phyloP scores from a whole-genome alignment of 2,329 filamentous ascomycete genomes.

The Verticillium dahliae region DNA sequence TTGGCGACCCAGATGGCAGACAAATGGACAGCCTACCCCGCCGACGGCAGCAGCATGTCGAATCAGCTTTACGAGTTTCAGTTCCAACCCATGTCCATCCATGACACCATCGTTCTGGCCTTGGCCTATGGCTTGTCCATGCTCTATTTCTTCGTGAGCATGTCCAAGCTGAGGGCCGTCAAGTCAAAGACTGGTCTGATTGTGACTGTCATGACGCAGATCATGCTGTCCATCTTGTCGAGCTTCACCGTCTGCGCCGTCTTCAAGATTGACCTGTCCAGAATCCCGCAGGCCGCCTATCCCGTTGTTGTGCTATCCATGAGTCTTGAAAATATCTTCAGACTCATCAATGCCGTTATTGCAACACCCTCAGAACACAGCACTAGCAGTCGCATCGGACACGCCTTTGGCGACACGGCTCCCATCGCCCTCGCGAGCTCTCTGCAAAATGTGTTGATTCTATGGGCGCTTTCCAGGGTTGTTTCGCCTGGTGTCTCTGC shows the following conservation, averaged over 20 bases:
- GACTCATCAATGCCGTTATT: slow-evolving; percentile 72
- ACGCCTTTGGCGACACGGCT: slow-evolving; percentile 67
- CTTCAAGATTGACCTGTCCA: slow-evolving; percentile 67
- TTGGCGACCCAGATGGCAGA: slow-evolving; percentile 42
- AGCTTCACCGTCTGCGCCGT: slow-evolving; percentile 76
- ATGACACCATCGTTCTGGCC: slow-evolving; percentile 58
- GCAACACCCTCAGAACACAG: slow-evolving; percentile 62
- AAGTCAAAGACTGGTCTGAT: slow-evolving; percentile 71
- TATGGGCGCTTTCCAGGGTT: slow-evolving; percentile 58
- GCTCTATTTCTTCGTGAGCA: slow-evolving; percentile 58
- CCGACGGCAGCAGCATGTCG: slow-evolving; percentile 42
- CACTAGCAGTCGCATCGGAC: slow-evolving; percentile 62
- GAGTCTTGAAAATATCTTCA: slow-evolving; percentile 73
- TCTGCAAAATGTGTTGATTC: slow-evolving; percentile 60
- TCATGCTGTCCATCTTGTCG: slow-evolving; percentile 65
- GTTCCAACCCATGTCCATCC: slow-evolving; percentile 64
- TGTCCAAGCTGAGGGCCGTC: slow-evolving; percentile 65
- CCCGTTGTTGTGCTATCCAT: slow-evolving; percentile 71
- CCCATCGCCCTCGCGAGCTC: slow-evolving; percentile 63
- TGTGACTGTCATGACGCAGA: slow-evolving; percentile 63
- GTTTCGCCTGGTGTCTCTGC: slow-evolving; percentile 66
- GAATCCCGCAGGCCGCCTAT: slow-evolving; percentile 67
- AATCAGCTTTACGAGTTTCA: slow-evolving; percentile 72
- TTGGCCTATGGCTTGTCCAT: slow-evolving; percentile 59
- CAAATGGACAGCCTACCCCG: slow-evolving; percentile 61